phyloP scores from a whole-genome alignment of 2,329 filamentous ascomycete species.

The Fusarium sp. region DNA sequence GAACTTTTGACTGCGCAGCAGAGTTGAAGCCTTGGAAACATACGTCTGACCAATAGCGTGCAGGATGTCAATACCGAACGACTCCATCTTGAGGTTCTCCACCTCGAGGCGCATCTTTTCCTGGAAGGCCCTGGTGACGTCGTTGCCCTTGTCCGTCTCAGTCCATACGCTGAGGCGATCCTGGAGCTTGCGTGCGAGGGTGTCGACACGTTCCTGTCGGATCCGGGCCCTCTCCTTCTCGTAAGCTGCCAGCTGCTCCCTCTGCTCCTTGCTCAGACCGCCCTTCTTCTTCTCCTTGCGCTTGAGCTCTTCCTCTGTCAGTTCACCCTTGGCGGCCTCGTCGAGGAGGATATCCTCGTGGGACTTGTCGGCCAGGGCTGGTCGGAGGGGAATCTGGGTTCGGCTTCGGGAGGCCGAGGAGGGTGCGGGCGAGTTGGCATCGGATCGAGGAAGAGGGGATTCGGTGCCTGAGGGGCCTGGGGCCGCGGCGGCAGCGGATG shows the following conservation, averaged over 20 bases:
- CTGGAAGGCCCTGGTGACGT: constrained; percentile 90
- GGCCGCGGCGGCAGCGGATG: constrained; percentile 4
- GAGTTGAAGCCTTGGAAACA: constrained; percentile 84
- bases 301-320: constrained; percentile 66
- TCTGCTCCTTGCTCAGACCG: constrained; percentile 88
- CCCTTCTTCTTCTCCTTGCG: constrained; percentile 85
- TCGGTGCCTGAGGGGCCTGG: constrained; percentile 30
- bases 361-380: constrained; percentile 85
- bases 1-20: constrained; percentile 96
- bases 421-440: constrained; percentile 56
- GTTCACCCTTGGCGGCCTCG: constrained; percentile 79
- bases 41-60: constrained; percentile 96
- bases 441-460: constrained; percentile 49
- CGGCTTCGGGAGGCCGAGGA: constrained; percentile 58
- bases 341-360: constrained; percentile 65
- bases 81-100: constrained; percentile 99
- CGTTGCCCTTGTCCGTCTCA: constrained; percentile 89
- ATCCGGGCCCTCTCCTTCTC: constrained; percentile 87
- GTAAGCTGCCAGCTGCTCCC: constrained; percentile 88
- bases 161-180: constrained; percentile 96
- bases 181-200: constrained; percentile 84
- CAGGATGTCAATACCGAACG: constrained; percentile 94
- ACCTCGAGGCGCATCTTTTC: constrained; percentile 95
- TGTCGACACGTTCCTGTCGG: constrained; percentile 90
- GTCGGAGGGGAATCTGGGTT: constrained; percentile 78